Percentiles rank a stretch among this genome's conserved stretches.
Conservation (phyloP, 2,329 filamentous ascomycete genomes). For the Phaeoacremonium minimum region DNA sequence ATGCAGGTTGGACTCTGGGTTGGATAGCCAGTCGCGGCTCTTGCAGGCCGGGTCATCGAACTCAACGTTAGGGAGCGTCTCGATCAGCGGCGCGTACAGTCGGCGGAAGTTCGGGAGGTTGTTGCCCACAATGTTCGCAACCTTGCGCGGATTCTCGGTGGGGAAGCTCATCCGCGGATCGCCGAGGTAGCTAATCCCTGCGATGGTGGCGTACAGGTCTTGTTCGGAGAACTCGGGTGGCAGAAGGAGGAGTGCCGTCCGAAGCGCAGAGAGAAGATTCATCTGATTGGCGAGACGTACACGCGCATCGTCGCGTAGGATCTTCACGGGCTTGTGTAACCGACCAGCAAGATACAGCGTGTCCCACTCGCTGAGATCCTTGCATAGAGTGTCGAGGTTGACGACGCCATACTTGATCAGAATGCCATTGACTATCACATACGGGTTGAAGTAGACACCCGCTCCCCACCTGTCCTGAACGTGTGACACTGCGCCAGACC, state of each 20-base stretch:
- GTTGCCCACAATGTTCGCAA: conserved; percentile 87
- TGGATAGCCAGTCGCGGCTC: conserved; percentile 58
- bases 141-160: conserved; percentile 87
- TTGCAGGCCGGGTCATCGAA: conserved; percentile 65
- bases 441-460: conserved; percentile 96
- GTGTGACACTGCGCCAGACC: conserved; percentile 77
- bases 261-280: conserved; percentile 87
- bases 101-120: conserved; percentile 90
- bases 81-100: conserved; percentile 84
- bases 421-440: conserved; percentile 89
- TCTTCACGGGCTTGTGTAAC: conserved; percentile 96
- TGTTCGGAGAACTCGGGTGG: conserved; percentile 81
- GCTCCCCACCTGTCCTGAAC: conserved; percentile 88
- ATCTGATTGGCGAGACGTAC: conserved; percentile 94
- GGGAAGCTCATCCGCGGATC: conserved; percentile 93
- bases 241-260: conserved; percentile 82
- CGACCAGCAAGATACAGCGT: conserved; percentile 95
- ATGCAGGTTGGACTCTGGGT: conserved; percentile 58
- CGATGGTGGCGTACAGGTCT: conserved; percentile 85
- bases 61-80: conserved; percentile 81
- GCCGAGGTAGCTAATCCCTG: conserved; percentile 88
- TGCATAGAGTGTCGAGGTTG: conserved; percentile 83
- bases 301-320: conserved; percentile 86
- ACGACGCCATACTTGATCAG: conserved; percentile 98
- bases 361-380: conserved; percentile 85